phyloP scores from a whole-genome alignment of 2,329 filamentous ascomycete species.

The Akanthomyces lecanii region DNA sequence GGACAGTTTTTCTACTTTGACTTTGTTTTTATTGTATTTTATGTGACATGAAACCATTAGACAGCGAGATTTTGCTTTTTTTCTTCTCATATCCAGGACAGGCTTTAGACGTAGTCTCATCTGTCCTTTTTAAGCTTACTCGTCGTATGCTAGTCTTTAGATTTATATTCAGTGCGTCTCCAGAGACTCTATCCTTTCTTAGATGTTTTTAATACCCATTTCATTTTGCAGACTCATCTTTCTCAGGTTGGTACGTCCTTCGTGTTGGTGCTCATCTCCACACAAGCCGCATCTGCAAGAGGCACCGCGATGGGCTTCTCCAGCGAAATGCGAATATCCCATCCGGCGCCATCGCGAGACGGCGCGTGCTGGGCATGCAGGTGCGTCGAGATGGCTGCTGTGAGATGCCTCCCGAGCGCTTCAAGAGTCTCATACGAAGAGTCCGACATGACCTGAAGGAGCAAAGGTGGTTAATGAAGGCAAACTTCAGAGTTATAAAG shows the following conservation, averaged over 20 bases:
- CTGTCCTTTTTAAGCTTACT: neutral
- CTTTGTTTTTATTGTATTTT: constrained; percentile 9
- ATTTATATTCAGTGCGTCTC: neutral
- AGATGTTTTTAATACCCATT: neutral
- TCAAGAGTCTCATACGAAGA: constrained; percentile 62
- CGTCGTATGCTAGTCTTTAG: neutral
- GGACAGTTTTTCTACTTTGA: neutral
- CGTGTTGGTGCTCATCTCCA: constrained; percentile 46
- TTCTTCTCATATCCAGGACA: neutral
- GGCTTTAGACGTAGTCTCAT: neutral
- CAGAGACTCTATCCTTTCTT: neutral
- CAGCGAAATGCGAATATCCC: constrained; percentile 56
- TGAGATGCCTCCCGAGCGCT: constrained; percentile 50
- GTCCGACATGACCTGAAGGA: constrained; percentile 37
- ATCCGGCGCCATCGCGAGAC: constrained; percentile 28
- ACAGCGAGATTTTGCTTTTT: constrained; percentile 13
- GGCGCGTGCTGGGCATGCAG: constrained; percentile 28
- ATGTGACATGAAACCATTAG: constrained; percentile 17
- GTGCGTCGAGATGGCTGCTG: constrained; percentile 41
- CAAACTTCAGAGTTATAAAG: neutral
- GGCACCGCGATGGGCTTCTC: constrained; percentile 72
- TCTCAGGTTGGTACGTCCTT: neutral
- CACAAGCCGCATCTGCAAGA: constrained; percentile 65
- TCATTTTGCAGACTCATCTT: neutral
- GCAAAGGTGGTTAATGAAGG: neutral